Base-by-base conservation (phyloP, 2,329 filamentous ascomycete genomes). In the Diaporthe vexans region DNA sequence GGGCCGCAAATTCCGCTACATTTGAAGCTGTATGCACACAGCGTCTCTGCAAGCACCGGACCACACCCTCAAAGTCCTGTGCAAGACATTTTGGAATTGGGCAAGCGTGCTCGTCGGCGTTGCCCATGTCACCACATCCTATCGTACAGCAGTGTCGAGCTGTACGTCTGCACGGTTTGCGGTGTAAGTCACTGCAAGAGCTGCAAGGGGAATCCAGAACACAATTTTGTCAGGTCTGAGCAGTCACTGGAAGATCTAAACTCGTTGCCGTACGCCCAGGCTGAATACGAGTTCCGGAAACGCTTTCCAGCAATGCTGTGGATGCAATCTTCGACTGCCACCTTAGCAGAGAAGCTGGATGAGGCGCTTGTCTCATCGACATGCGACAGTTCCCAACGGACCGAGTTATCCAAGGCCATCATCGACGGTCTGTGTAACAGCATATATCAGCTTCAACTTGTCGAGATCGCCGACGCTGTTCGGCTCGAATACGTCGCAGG, bases 121-220 rank as follows among this genome's bases (percentile, higher is more conserved):
- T 85, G 84, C 67, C 81, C 77, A 51, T 85, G 84, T 73, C 81
- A 82, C n/a, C 81, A 82, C 17, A 72, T 69, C 21, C 74, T 76
- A 10, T 21, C 74, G 3, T 76, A 76, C 72, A 76, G 74, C 68
- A 76, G 74, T 33, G 54, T 72, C 29, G 74, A 74, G 29, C 54
- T 76, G 5, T 63, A 65, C 21, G 56, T 58, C 9, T 87, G 85
- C 73, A n/a, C 52, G 0, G 75, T 78, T 7, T 87, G 85, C 73
- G 77, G 73, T 9, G 79, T 79, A 9, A 81, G 81, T n/a, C 82
- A 83, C 19, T 87, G 85, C 77, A 74, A 75, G 15, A 78, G 75
- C 37, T 87, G 85, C 73, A 77, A 78, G 11, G 84, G 84, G 1
- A 86, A 86, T 43, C 85, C 85, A 0, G 46, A 57, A 0, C 85